Evolutionary conservation across 352 stramenopile genomes (phyloP), one percentile per base, ranked within the genome.

Genomic region (Pythium diclinum): DNA sequence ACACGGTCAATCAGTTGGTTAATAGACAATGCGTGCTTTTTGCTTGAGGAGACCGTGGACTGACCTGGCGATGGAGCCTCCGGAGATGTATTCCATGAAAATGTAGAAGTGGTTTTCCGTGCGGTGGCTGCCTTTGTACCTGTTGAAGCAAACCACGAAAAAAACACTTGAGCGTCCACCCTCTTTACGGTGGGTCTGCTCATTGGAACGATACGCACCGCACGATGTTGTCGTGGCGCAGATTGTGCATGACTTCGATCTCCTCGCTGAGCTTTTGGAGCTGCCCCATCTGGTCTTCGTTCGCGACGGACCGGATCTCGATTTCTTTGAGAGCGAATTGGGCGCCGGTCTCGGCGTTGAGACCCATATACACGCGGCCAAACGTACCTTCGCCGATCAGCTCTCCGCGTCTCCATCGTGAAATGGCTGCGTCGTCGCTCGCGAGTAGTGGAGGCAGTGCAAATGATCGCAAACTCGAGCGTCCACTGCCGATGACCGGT

Each of bases 11-110:
- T 21, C 21, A 36, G 32, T 59, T 14, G 55, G 38, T 28, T 17
- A 17, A 34, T 19, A 11, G n/a, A n/a, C n/a, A n/a, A n/a, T n/a
- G n/a, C n/a, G n/a, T n/a, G n/a, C n/a, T n/a, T n/a, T n/a, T n/a
- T n/a, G 25, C 25, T 3, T 28, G 25, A 28, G 4, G 25, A 28
- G 25, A 28, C 25, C 25, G 25, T 28, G 25, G 25, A 44, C 71
- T 16, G 55, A 87, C 67, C 79, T 89, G 34, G 92, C 86, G 47
- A 99, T 91, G 5, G 87, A 97, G 3, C 95, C 94, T 34, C 91
- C 93, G 6, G 95, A 87, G 6, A 98, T 89, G 74, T 97, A 99
- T 76, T 99, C 93, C 85, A 98, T 97, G 73, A 98, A 98, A 63
- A 99, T 98, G 69, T 92, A 95, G 42, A 99, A 88, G 58, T 87